phyloP scores from a whole-genome alignment of 441 rosid genomes.

The Bocquillonia castaneifolia region DNA sequence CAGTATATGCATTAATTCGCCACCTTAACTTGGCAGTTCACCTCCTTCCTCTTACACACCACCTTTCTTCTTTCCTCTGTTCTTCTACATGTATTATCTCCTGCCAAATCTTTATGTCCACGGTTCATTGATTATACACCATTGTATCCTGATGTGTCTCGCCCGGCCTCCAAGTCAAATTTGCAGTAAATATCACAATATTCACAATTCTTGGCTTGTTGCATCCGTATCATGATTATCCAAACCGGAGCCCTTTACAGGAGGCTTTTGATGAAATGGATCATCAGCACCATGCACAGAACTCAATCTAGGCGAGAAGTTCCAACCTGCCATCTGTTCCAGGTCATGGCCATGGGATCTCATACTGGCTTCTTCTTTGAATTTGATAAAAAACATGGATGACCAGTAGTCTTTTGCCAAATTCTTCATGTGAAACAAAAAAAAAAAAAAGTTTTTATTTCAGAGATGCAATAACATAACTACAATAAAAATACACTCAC shows the following conservation, averaged over 20 bases:
- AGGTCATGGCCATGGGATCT: conserved; percentile 38
- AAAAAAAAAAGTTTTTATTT: not conserved
- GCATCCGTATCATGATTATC: conserved; percentile 16
- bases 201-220: conserved; percentile 1
- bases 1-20: too few species aligned
- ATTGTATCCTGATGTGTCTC: conserved; percentile 2
- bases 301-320: conserved; percentile 71
- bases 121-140: not conserved
- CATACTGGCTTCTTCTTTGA: conserved; percentile 61
- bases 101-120: too few species aligned
- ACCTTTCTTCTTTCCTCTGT: too few species aligned
- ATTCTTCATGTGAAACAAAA: conserved; percentile 44
- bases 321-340: conserved; percentile 52
- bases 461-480: too few species aligned
- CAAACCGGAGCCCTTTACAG: conserved; percentile 36
- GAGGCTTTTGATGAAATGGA: conserved; percentile 74
- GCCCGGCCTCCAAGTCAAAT: not conserved
- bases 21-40: too few species aligned
- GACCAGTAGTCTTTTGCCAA: conserved; percentile 86
- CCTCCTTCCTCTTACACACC: too few species aligned
- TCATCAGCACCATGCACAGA: conserved; percentile 67
- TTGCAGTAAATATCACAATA: not conserved
- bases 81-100: too few species aligned
- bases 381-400: conserved; percentile 72
- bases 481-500: too few species aligned